Evolutionary conservation across 495 filamentous ascomycete genomes (phyloP).

Genomic region (Lophiostoma macrostomum): DNA sequence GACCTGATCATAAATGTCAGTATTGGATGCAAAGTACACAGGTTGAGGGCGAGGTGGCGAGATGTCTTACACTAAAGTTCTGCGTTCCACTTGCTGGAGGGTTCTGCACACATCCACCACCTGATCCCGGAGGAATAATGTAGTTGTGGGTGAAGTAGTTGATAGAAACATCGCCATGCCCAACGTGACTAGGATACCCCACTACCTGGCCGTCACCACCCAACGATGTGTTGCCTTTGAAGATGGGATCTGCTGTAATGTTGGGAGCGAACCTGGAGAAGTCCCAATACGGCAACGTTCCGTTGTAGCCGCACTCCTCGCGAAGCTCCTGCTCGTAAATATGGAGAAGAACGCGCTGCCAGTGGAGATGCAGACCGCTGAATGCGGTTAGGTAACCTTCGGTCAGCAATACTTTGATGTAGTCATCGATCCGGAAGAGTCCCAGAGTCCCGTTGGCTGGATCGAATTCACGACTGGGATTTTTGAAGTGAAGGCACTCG

Average conservation of each 20-base stretch:
- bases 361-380: neutral
- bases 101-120: neutral
- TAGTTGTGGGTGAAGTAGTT: neutral
- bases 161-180: neutral
- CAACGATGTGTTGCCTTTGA: neutral
- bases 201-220: too few relatives aligned
- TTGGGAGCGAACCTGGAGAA: neutral
- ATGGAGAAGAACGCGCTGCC: neutral
- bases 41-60: too few relatives aligned
- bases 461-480: too few relatives aligned
- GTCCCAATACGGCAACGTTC: conserved; percentile 8
- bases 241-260: conserved; percentile 1
- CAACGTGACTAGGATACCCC: neutral
- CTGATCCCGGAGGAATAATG: neutral
- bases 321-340: conserved; percentile 7
- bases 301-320: conserved; percentile 10
- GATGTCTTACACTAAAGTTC: too few relatives aligned
- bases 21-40: too few relatives aligned
- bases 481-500: too few relatives aligned
- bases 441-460: too few relatives aligned
- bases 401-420: neutral
- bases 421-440: too few relatives aligned
- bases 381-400: neutral
- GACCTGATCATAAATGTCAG: too few relatives aligned
- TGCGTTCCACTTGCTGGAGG: too few relatives aligned